Percentiles rank a stretch among this genome's conserved stretches.
Evolutionary conservation across 2,329 filamentous ascomycete genomes (phyloP).

Genomic region (Stagonosporopsis rhizophila): DNA sequence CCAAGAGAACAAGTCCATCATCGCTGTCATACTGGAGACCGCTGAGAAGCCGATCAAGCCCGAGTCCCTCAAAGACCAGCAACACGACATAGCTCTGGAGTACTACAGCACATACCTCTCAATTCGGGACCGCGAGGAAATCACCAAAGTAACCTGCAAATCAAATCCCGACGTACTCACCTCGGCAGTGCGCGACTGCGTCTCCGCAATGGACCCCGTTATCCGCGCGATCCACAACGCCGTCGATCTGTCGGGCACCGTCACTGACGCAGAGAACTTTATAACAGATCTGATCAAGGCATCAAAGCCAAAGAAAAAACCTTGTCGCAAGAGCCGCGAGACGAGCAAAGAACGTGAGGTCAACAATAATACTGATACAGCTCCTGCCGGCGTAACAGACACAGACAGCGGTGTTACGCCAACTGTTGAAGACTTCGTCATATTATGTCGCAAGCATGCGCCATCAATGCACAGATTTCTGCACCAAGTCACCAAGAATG

Average conservation of each 20-base stretch:
- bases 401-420: conserved; percentile 49
- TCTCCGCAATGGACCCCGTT: conserved; percentile 75
- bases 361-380: conserved; percentile 20
- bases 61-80: conserved; percentile 61
- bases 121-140: conserved; percentile 74
- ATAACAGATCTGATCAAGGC: conserved; percentile 73
- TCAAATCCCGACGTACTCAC: conserved; percentile 77
- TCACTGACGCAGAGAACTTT: conserved; percentile 72
- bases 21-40: conserved; percentile 68
- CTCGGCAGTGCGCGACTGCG: conserved; percentile 67
- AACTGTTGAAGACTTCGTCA: conserved; percentile 75
- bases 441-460: conserved; percentile 69
- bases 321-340: conserved; percentile 32
- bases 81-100: conserved; percentile 70
- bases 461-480: conserved; percentile 72
- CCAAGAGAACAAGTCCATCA: conserved; percentile 65
- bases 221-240: conserved; percentile 75
- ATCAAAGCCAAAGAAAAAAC: conserved; percentile 50
- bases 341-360: conserved; percentile 31
- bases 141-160: conserved; percentile 71
- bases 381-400: conserved; percentile 35
- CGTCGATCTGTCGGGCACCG: conserved; percentile 73
- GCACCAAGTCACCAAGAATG: conserved; percentile 72
- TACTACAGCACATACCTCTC: conserved; percentile 76
- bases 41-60: conserved; percentile 54